phyloP scores from a whole-genome alignment of 1,139 yeast genomes.

The Yamadazyma atlantica region DNA sequence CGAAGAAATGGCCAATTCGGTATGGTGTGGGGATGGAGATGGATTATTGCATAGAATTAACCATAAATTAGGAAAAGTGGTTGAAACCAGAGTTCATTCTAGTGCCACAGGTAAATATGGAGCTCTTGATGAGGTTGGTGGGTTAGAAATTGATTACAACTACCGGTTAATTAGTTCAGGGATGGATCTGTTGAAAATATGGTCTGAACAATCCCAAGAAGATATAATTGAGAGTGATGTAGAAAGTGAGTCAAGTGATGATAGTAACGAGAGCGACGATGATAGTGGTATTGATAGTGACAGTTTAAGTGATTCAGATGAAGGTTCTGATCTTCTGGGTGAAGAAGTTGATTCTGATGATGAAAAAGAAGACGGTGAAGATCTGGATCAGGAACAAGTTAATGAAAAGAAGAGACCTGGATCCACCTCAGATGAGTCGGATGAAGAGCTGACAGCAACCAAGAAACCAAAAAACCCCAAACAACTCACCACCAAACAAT shows the following conservation, averaged over 20 bases:
- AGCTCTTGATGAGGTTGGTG: constrained; percentile 60
- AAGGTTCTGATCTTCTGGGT: background rate
- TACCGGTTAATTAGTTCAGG: constrained; percentile 81
- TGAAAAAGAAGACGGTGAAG: constrained; percentile 8
- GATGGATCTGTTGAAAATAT: constrained; percentile 74
- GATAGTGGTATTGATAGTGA: constrained; percentile 14
- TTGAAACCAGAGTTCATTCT: constrained; percentile 69
- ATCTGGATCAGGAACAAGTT: background rate
- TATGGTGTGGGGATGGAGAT: constrained; percentile 85
- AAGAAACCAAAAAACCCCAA: constrained; percentile 32
- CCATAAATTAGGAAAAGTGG: constrained; percentile 59
- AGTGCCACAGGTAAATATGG: constrained; percentile 41
- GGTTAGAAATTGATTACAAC: constrained; percentile 74
- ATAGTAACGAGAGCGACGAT: constrained; percentile 14
- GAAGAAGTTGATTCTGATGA: constrained; percentile 14
- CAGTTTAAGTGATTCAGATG: constrained; percentile 7
- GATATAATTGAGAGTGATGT: constrained; percentile 15
- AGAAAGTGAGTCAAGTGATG: constrained; percentile 15
- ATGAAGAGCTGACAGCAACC: constrained; percentile 17
- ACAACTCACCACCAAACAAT: constrained; percentile 45
- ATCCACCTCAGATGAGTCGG: background rate
- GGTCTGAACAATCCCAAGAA: constrained; percentile 48
- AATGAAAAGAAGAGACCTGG: background rate
- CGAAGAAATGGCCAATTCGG: constrained; percentile 47
- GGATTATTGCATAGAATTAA: constrained; percentile 75